Evolutionary conservation across 2,329 filamentous ascomycete genomes (phyloP), one percentile per base, ranked within the genome.

Genomic region (Chaetoscypha palmicola): DNA sequence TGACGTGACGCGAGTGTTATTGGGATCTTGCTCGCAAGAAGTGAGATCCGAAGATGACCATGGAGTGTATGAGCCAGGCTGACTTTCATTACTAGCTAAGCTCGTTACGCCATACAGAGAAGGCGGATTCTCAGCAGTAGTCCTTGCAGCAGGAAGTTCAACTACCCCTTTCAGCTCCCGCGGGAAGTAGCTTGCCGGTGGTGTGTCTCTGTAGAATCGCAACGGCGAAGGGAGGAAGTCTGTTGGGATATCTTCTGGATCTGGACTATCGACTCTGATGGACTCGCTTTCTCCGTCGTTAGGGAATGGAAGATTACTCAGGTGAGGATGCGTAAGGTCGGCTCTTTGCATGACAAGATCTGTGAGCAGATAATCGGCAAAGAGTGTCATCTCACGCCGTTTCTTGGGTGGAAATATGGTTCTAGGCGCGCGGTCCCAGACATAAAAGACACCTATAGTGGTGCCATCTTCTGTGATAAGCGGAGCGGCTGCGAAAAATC

Each of bases 401-500:
- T 58, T 38, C 4, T 37, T 37, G 12, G 51, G 49, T n/a, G 49
- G 49, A 31, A 65, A 65, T 2, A 24, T 45, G 2, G 23, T 14
- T 31, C 59, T 48, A 9, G 60, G 60, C 12, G 53, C 28, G 5
- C 49, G 53, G 38, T 54, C 50, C 37, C 59, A 62, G 5, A 65
- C 49, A 5, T 58, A 52, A 37, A 65, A 56, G 4, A 62, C 59
- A 3, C 59, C 63, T 23, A 64, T 48, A 11, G 51, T 48, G 22
- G 55, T 50, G 38, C 59, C 59, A 38, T 56, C 55, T 16, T 51
- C 37, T 22, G 58, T 57, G 11, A 64, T 45, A 26, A 66, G 50
- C 5, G 63, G 64, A 19, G 61, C 60, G 9, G 58, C 64, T n/a
- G 61, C 63, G 32, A 64, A 65, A 43, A 66, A 66, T 3, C 61